A percentile compares a stretch with the other conserved stretches of the same genome.
Evolutionary conservation across 1,139 yeast species (phyloP).

Genomic region (Hemisphaericaspora xylofermentans): DNA sequence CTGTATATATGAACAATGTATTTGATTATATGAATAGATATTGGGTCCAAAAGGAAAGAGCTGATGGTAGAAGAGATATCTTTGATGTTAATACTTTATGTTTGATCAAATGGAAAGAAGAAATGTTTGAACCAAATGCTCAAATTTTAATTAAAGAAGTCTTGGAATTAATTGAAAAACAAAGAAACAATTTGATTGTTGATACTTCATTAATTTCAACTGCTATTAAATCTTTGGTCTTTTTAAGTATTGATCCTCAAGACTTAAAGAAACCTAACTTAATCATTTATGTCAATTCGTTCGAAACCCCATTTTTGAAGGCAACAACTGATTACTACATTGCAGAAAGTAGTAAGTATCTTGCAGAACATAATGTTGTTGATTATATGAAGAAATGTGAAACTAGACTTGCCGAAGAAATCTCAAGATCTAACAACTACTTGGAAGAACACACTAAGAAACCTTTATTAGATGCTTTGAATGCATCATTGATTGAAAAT

Average conservation of each 20-base stretch:
- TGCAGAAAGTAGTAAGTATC: slow-evolving; percentile 65
- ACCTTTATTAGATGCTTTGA: slow-evolving; percentile 71
- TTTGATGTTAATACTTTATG: slow-evolving; percentile 90
- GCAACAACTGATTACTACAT: slow-evolving; percentile 74
- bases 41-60: slow-evolving; percentile 96
- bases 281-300: slow-evolving; percentile 74
- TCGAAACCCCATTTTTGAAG: slow-evolving; percentile 73
- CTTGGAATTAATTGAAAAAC: slow-evolving; percentile 70
- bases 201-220: slow-evolving; percentile 66
- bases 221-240: slow-evolving; percentile 82
- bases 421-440: slow-evolving; percentile 71
- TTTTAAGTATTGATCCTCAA: slow-evolving; percentile 71
- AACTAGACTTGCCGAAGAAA: slow-evolving; percentile 77
- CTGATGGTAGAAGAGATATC: slow-evolving; percentile 89
- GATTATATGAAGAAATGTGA: slow-evolving; percentile 90
- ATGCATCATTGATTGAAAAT: slow-evolving; percentile 71
- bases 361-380: slow-evolving; percentile 76
- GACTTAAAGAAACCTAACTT: slow-evolving; percentile 84
- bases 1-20: slow-evolving; percentile 87
- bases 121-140: slow-evolving; percentile 70
- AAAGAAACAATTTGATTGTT: slow-evolving; percentile 77
- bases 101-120: slow-evolving; percentile 82
- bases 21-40: slow-evolving; percentile 94
- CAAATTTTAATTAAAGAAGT: slow-evolving; percentile 65
- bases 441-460: slow-evolving; percentile 86